A percentile compares a stretch with the other conserved stretches of the same genome.
These are phyloP conservation scores for Magnolia kwangsiensis DNA, from an alignment of 164 flowering plant genomes.

Conservation along the genomic window DNA sequence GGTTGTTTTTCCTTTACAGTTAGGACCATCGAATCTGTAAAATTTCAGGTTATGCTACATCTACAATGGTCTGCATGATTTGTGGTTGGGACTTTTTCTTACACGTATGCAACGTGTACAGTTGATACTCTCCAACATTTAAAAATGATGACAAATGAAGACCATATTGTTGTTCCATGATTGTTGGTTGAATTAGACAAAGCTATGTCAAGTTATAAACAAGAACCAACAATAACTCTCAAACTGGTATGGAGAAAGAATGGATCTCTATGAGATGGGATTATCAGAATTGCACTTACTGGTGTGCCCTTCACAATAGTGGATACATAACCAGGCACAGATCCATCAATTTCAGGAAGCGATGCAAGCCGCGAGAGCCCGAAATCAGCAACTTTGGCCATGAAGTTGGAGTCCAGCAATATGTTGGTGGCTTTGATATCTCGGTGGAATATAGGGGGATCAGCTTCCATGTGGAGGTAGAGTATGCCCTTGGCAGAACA, in stretches of 20 bases:
- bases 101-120: too few species aligned
- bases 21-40: too few species aligned
- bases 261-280: not conserved
- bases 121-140: too few species aligned
- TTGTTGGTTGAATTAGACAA: too few species aligned
- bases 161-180: too few species aligned
- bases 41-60: too few species aligned
- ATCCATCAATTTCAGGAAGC: slow-evolving; percentile 22
- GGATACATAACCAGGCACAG: slow-evolving; percentile 24
- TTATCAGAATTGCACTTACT: slow-evolving; percentile 15
- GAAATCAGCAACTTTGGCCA: slow-evolving; percentile 39
- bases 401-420: slow-evolving; percentile 33
- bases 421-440: slow-evolving; percentile 47
- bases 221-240: not conserved
- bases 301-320: slow-evolving; percentile 40
- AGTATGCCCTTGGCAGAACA: slow-evolving; percentile 38
- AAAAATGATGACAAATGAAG: too few species aligned
- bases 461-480: slow-evolving; percentile 42
- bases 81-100: too few species aligned
- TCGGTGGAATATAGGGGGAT: slow-evolving; percentile 40
- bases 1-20: too few species aligned
- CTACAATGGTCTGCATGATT: too few species aligned
- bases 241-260: not conserved
- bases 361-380: slow-evolving; percentile 38
- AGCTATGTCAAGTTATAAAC: too few species aligned